Evolutionary conservation across 2,329 filamentous ascomycete genomes (phyloP).

Genomic region (Fusarium denticulatum): DNA sequence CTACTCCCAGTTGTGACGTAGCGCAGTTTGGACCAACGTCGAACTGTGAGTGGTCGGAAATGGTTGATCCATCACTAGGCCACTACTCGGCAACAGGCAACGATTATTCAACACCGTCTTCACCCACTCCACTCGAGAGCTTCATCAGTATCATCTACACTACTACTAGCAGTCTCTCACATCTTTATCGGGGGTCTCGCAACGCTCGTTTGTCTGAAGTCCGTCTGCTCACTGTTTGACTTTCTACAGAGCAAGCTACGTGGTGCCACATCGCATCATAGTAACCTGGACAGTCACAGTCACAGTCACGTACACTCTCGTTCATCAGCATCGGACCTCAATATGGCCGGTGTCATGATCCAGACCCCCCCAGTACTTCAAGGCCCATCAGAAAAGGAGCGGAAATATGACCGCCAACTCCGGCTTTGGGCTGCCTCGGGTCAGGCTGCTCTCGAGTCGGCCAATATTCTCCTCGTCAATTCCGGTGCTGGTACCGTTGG

Average conservation of each 20-base stretch:
- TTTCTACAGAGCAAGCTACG: neutral
- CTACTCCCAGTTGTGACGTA: slow-evolving; percentile 7
- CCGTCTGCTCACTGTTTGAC: neutral
- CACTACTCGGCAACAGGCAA: neutral
- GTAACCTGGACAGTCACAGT: neutral
- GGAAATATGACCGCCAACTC: slow-evolving; percentile 94
- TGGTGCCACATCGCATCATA: slow-evolving; percentile 3
- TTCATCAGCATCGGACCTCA: slow-evolving; percentile 4
- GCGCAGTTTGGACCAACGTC: neutral
- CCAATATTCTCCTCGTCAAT: slow-evolving; percentile 91
- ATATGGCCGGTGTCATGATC: slow-evolving; percentile 46
- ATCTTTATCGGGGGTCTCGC: neutral
- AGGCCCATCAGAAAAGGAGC: slow-evolving; percentile 69
- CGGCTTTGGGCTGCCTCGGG: slow-evolving; percentile 94
- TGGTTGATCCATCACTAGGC: neutral
- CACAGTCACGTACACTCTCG: neutral
- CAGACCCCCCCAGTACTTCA: slow-evolving; percentile 52
- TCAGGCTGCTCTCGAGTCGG: slow-evolving; percentile 88
- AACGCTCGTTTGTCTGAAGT: slow-evolving; percentile 20
- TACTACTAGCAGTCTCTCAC: slow-evolving; percentile 1
- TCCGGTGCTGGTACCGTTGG: slow-evolving; percentile 87
- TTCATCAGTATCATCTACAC: slow-evolving; percentile 3
- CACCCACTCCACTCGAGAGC: neutral
- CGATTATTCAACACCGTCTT: slow-evolving; percentile 17
- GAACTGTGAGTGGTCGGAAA: neutral